Base-by-base conservation (phyloP, 805 yeast species). In the Jamesozyma piceae region DNA sequence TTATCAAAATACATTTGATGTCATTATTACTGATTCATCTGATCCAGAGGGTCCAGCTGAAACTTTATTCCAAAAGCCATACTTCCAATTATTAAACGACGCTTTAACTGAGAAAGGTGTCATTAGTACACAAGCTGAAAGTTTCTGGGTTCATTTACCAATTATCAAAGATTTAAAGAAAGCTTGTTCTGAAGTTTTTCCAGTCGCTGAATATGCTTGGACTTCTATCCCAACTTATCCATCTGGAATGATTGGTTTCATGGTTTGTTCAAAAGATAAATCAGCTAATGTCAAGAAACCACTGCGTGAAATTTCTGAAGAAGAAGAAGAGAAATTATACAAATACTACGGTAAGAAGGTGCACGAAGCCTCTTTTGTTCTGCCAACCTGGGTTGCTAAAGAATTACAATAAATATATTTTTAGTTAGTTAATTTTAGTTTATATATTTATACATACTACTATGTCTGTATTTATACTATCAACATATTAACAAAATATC, bases 21-120 rank as follows among this genome's bases (percentile, higher is more conserved):
- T 89, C 38, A 90, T 90, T 65, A 83, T 90, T 65, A 90, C 97
- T 40, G 98, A 90, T 64, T 88, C 97, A 26, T 86, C 96, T 28
- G 97, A 90, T 66, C 97, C 97, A 39, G 97, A 90, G 66, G 98
- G 97, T 43, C 97, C 98, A 28, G 97, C 97, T 39, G 96, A 82
- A 65, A 73, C 86, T 30, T 74, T 90, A 41, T 92, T 92, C 78
- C 95, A 89, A 70, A 82, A 84, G 64, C 86, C 88, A 24, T 90
- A 90, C 74, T 90, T 89, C 64, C 74, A 82, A 66, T 76, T 90
- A 49, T 73, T 90, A 63, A 69, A 73, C 63, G 82, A 78, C 49
- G 96, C 97, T n/a, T 75, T 90, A 53, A 88, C 95, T 47, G 92
- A 79, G 50, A 78, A 86, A 63, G 98, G 98, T 62, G 90, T 89